A percentile compares a stretch with the other conserved stretches of the same genome.
These are phyloP conservation scores for Barnettozyma pratensis DNA, from an alignment of 805 yeast species.

Conservation along the genomic window DNA sequence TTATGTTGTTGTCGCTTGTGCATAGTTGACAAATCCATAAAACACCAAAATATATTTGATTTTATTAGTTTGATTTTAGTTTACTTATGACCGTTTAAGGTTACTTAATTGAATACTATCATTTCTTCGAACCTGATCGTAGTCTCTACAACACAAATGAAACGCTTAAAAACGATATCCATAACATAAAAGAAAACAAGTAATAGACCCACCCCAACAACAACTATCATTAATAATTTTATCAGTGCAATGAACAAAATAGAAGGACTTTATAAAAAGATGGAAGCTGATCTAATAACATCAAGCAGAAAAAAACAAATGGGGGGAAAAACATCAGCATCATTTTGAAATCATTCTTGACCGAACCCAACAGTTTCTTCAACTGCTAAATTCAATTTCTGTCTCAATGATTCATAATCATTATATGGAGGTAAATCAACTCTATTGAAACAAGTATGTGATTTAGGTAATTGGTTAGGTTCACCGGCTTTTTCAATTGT, in stretches of 20 bases:
- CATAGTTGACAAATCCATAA: not conserved
- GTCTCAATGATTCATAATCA: conserved; percentile 77
- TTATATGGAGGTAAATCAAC: conserved; percentile 95
- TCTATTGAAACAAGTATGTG: conserved; percentile 98
- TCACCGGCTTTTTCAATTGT: conserved; percentile 99
- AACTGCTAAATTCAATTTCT: conserved; percentile 91
- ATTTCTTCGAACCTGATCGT: too few species aligned
- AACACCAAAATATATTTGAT: not conserved
- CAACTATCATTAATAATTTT: too few species aligned
- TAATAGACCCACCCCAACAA: too few species aligned
- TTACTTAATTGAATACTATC: too few species aligned
- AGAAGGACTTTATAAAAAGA: not conserved
- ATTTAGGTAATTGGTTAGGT: conserved; percentile 85
- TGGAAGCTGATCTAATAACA: not conserved
- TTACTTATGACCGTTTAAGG: not conserved
- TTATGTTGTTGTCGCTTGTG: too few species aligned
- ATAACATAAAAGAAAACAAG: too few species aligned
- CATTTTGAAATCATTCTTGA: conserved; percentile 56
- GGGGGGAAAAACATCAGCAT: too few species aligned
- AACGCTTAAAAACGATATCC: too few species aligned
- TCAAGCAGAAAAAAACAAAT: not conserved
- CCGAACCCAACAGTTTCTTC: conserved; percentile 99
- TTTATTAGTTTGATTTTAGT: not conserved
- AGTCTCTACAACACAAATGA: too few species aligned
- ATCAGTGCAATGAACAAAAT: too few species aligned